Evolutionary conservation across 805 yeast species (phyloP).

Genomic region (Starmerella vaccinii): DNA sequence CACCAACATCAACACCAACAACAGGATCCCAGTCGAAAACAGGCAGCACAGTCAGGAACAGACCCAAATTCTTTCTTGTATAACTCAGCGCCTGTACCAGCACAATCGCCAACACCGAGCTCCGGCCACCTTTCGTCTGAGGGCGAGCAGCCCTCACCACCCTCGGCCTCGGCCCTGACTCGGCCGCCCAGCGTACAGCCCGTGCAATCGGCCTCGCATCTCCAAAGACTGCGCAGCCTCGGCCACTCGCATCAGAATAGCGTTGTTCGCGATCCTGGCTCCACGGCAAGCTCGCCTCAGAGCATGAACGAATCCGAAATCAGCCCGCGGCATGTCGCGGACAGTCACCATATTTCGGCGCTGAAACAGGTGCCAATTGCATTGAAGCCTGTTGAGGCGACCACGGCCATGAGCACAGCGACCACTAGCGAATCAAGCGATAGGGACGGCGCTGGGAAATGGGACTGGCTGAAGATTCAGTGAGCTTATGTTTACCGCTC

Average conservation of each 20-base stretch:
- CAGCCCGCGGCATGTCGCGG: background rate
- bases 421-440: conserved; percentile 7
- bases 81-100: background rate
- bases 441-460: conserved; percentile 16
- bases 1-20: background rate
- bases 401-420: conserved; percentile 18
- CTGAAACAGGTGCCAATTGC: conserved; percentile 22
- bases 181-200: conserved; percentile 6
- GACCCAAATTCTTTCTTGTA: background rate
- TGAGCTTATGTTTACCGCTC: background rate
- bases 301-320: background rate
- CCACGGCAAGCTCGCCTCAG: conserved; percentile 2
- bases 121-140: conserved; percentile 8
- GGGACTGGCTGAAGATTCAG: conserved; percentile 27
- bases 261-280: background rate
- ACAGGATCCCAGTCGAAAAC: background rate
- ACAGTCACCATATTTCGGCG: background rate
- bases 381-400: conserved; percentile 26
- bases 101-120: background rate
- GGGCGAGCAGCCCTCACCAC: conserved; percentile 3
- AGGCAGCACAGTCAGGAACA: background rate
- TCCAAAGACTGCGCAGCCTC: conserved; percentile 13
- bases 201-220: conserved; percentile 4
- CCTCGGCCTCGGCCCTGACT: background rate
- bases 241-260: conserved; percentile 9